These are phyloP conservation scores for Pleurotus cornucopiae DNA, from an alignment of 768 basidiomycete species.

Conservation along the genomic window DNA sequence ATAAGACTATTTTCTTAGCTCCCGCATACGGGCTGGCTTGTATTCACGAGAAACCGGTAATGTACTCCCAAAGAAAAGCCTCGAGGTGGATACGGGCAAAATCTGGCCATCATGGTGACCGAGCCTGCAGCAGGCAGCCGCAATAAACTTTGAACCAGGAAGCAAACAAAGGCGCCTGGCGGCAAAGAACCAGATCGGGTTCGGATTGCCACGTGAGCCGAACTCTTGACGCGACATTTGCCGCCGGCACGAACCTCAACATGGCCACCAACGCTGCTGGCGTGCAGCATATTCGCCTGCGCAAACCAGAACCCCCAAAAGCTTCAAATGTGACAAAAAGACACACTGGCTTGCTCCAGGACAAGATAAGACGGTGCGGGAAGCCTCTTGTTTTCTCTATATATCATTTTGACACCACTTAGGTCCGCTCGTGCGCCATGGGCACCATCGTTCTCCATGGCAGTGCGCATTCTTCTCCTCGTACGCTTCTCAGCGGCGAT, in stretches of 20 bases:
- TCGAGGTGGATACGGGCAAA: conserved; percentile 5
- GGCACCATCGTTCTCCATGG: conserved; percentile 80
- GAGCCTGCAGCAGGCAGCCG: background rate
- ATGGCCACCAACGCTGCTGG: conserved; percentile 8
- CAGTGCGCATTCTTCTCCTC: conserved; percentile 79
- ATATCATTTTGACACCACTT: background rate
- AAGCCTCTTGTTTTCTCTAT: background rate
- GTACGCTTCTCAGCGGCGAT: conserved; percentile 82
- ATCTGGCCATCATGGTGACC: background rate
- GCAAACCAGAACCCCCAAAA: conserved; percentile 2
- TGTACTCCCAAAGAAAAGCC: background rate
- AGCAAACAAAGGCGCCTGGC: background rate
- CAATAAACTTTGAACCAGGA: conserved; percentile 3
- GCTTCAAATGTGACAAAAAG: background rate
- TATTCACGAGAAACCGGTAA: too few species aligned
- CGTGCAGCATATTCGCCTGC: conserved; percentile 14
- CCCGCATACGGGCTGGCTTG: too few species aligned
- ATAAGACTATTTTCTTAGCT: too few species aligned
- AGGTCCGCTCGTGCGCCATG: conserved; percentile 64
- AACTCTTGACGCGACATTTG: conserved; percentile 9
- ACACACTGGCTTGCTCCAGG: conserved; percentile 2
- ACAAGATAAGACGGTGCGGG: conserved; percentile 4
- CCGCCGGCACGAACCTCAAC: conserved; percentile 4
- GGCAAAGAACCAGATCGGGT: background rate
- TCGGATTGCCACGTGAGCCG: conserved; percentile 14